Evolutionary conservation across 371 early-diverging fungal genomes (phyloP), one percentile per base, ranked within the genome.

Genomic region (Blastocladiella emersonii): DNA sequence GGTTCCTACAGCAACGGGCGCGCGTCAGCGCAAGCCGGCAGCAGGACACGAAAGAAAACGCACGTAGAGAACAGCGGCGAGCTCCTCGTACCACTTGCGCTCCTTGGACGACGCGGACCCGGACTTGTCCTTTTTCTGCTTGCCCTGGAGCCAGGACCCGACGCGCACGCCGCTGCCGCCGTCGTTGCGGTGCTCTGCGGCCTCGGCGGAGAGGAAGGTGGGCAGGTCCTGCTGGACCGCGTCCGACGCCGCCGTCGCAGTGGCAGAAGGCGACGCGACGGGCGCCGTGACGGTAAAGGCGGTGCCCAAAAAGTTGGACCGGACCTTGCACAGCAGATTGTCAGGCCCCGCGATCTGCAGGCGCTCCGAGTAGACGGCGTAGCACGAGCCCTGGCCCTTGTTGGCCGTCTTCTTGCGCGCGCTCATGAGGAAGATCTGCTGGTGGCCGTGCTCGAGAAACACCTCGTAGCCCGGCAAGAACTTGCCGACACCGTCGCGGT

Each of bases 271-370:
- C 84, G 61, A 79, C 80, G 43, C 76, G 68, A 87, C 87, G 70
- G 81, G 79, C 12, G 84, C 86, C 66, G 87, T 88, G 19, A 90
- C 78, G 23, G 78, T 72, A 72, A 90, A 93, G 7, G 83, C 85
- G 0, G 93, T 93, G 3, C 93, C 93, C 57, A 91, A 60, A 65
- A 93, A 93, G 66, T 93, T 93, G 23, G 89, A 86, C 53, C 53
- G 27, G 15, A 51, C 53, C 10, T 51, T 51, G 53, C 15, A 8
- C 3, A 51, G 13, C 21, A 19, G 30, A 10, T 27, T 13, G 13
- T 10, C 7, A 13, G 27, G 55, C 76, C 73, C 25, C 0, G 56
- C 23, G 12, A 32, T 13, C 15, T n/a, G 7, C 23, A 65, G 44
- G 2, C 23, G 39, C 2, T 10, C 53, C 15, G 12, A 15, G 17